Conservation (phyloP, 176 grass and related monocot genomes). For the Cenchrus americanus region DNA sequence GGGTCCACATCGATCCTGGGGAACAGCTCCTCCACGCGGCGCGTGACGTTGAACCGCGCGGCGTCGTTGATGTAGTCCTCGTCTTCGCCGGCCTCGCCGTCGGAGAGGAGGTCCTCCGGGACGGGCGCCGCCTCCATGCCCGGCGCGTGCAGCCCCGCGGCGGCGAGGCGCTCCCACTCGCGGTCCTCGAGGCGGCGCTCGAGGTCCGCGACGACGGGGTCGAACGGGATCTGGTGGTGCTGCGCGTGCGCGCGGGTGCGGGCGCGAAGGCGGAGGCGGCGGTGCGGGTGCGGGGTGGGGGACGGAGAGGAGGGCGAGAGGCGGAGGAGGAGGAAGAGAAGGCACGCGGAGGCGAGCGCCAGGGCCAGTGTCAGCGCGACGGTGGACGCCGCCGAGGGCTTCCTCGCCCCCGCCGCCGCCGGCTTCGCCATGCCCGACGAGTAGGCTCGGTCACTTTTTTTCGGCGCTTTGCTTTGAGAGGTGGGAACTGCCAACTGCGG, state of each 20-base stretch:
- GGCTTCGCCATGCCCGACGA: conserved; percentile 49
- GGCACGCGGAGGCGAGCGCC: conserved; percentile 45
- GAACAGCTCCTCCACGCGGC: conserved; percentile 73
- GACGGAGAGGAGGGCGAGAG: conserved; percentile 53
- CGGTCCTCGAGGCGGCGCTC: conserved; percentile 84
- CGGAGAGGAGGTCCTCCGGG: conserved; percentile 60
- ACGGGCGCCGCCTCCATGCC: conserved; percentile 82
- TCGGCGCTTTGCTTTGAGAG: conserved; percentile 19
- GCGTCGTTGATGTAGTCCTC: conserved; percentile 87
- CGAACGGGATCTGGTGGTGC: conserved; percentile 69
- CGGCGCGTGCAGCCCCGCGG: conserved; percentile 64
- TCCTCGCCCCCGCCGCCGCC: conserved; percentile 36
- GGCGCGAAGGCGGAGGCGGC: conserved; percentile 79
- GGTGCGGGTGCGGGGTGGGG: conserved; percentile 49
- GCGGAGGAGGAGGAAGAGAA: conserved; percentile 59
- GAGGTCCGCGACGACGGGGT: conserved; percentile 75
- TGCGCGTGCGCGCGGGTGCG: conserved; percentile 31
- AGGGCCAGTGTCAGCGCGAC: conserved; percentile 36
- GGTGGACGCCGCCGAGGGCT: conserved; percentile 39
- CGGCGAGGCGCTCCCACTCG: conserved; percentile 77
- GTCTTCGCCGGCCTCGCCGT: conserved; percentile 19
- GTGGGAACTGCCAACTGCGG: background rate
- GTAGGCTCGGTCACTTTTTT: background rate
- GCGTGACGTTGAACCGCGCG: conserved; percentile 76
- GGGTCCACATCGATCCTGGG: conserved; percentile 81